Conservation (phyloP, 148 eudicot genomes). For the Vaccinium myrtillus region DNA sequence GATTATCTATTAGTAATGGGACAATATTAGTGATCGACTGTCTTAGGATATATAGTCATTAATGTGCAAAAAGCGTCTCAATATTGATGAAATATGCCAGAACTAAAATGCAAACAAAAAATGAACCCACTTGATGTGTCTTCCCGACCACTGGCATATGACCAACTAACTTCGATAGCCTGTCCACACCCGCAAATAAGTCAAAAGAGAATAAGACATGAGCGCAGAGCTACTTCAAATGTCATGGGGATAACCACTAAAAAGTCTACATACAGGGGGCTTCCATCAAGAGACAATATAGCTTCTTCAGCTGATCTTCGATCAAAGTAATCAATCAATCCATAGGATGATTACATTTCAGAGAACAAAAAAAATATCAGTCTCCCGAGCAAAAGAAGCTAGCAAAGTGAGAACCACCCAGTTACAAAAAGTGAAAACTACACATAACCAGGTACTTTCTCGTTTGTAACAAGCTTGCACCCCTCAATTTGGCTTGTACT, state of each 20-base stretch:
- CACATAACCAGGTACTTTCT: constrained; percentile 52
- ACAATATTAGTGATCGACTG: too few relatives aligned
- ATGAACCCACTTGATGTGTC: constrained; percentile 78
- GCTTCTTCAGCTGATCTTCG: constrained; percentile 90
- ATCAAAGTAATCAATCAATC: constrained; percentile 87
- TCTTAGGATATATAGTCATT: too few relatives aligned
- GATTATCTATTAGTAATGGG: too few relatives aligned
- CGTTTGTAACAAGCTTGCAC: constrained; percentile 94
- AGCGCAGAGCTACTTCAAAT: background rate
- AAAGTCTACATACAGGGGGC: constrained; percentile 71
- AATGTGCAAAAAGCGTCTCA: too few relatives aligned
- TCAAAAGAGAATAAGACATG: background rate
- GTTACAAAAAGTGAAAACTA: background rate
- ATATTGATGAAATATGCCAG: background rate
- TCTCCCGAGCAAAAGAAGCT: background rate
- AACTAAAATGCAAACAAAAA: constrained; percentile 7
- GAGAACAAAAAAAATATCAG: constrained; percentile 18
- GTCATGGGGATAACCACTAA: constrained; percentile 6
- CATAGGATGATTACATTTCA: constrained; percentile 85
- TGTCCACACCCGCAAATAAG: constrained; percentile 76
- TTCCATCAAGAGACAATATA: constrained; percentile 78
- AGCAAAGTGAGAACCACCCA: background rate
- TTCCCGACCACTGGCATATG: constrained; percentile 94
- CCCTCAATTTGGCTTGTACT: constrained; percentile 89
- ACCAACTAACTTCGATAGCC: constrained; percentile 98